Base-by-base conservation (phyloP, 108 stramenopile species). In the Cyclotella choctawhatcheeana region DNA sequence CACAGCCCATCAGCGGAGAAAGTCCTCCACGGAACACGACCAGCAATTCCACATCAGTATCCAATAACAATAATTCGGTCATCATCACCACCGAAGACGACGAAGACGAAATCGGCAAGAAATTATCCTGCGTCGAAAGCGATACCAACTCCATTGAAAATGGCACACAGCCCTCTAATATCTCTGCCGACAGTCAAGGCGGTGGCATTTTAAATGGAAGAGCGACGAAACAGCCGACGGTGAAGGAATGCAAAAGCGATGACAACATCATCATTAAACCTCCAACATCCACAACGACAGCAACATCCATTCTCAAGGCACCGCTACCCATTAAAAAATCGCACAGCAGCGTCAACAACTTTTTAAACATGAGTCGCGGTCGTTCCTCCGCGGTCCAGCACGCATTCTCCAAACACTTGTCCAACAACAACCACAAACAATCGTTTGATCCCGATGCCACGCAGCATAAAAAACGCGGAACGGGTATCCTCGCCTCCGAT, bases 401-500 rank as follows among this genome's bases (percentile, higher is more conserved):
- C n/a, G n/a, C n/a, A n/a, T n/a, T n/a, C n/a, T n/a, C n/a, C n/a
- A n/a, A n/a, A n/a, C n/a, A n/a, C n/a, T n/a, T n/a, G n/a, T n/a
- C n/a, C 43, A 58, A 14, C 63, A 2, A 6, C 20, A 14, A 22
- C 31, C 25, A 16, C 24, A 45, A 33, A 44, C 21, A 20, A 5
- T 44, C 73, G 21, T 70, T 45, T 20, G 67, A 64, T 45, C 8
- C 64, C 27, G 53, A 63, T 44, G n/a, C 56, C 2, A 53, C 62
- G 53, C 68, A 21, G 16, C 24, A 29, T 59, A 47, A n/a, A 34
- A 7, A 26, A 27, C 56, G 68, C 35, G 90, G 86, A 3, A 55
- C 37, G 7, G 86, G 88, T 12, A 63, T 81, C 45, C 60, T 92
- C 37, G 91, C 91, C 20, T 83, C 75, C 21, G 71, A 71, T 14